Base-by-base conservation (phyloP, 495 filamentous ascomycete genomes). In the Aspergillus avenaceus region DNA sequence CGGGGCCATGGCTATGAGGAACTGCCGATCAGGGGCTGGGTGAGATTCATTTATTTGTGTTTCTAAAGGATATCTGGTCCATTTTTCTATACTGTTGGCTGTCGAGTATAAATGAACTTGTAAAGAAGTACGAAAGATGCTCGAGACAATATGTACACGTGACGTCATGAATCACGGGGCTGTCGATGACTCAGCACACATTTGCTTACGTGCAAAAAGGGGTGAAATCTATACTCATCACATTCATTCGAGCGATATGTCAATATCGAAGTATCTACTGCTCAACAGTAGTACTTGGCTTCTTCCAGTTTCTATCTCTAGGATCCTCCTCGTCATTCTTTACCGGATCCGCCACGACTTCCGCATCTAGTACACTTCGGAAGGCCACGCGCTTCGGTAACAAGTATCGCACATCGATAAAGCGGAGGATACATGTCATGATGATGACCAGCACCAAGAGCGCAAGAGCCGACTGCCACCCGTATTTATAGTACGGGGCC, bases 401-500 rank as follows among this genome's bases (percentile, higher is more conserved):
- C 6, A 64, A 48, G 49, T 64, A 66, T 13, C 49, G 29, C 12
- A 62, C 61, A 56, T 66, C 64, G 27, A 66, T 52, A 31, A 45
- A 61, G 16, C 64, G 53, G 18, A 66, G 21, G 2, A 50, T 11
- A 32, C 54, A 53, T 0, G 64, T 66, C 64, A 66, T 66, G 16
- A 64, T 59, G 37, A 64, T 60, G 2, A 66, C 61, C 5, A 66
- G 47, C 4, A 62, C 64, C 28, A 66, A 23, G 19, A 66, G 24
- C 0, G 59, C 64, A 34, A 62, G 21, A 0, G 61, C 61, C 23
- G 56, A 60, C 41, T 66, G 61, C 64, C 64, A 66, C 7, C 61
- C 64, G 21, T 62, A 62, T n/a, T 52, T 54, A 25, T 64, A 67
- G 40, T 48, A 64, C 2, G 64, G 64, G 9, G 64, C 64, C 24